Evolutionary conservation across 495 filamentous ascomycete species (phyloP), one percentile per base, ranked within the genome.

Genomic region (Neurospora africana): DNA sequence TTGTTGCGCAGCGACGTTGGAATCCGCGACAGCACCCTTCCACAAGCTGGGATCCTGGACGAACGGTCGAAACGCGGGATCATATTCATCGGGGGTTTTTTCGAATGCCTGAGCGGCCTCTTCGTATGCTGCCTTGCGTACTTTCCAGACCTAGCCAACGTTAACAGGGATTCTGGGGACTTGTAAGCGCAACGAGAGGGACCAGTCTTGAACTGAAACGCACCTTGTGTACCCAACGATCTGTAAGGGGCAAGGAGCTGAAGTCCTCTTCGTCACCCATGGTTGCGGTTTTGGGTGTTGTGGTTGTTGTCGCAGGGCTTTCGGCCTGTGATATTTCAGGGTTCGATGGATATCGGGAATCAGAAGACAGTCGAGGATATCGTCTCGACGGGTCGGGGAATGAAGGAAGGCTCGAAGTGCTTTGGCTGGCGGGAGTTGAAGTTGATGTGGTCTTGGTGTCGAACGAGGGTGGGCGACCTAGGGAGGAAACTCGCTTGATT

Each of bases 1-100:
- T 79, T 95, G 91, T 78, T 99, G 95, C 70, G 95, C 95, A 10
- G 96, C 95, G 70, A 99, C 96, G 78, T 99, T 98, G 37, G 95
- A 98, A 81, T 99, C 95, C 69, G 91, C 89, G 6, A 94, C 94
- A 1, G 94, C 95, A 37, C 90, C 91, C 81, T 97, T 97, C 95
- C 93, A 97, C 74, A 98, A 78, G 37, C 89, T 83, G 3, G 93
- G 86, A 73, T 98, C 95, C 78, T 93, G 89, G 71, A 94, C 82
- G 80, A 98, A 98, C 9, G 93, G 92, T 69, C 87, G 86, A 73
- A 98, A 97, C 9, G 89, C 89, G 11, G 94, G 91, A 76, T 95
- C 91, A 74, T 91, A 88, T 80, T 98, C 95, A 83, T 95, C 92
- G 70, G 91, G 89, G 10, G 94, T 93, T 72, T 87, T 86, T 79